Evolutionary conservation across 352 stramenopile genomes (phyloP).

Genomic region (Phytophthora pinifolia): DNA sequence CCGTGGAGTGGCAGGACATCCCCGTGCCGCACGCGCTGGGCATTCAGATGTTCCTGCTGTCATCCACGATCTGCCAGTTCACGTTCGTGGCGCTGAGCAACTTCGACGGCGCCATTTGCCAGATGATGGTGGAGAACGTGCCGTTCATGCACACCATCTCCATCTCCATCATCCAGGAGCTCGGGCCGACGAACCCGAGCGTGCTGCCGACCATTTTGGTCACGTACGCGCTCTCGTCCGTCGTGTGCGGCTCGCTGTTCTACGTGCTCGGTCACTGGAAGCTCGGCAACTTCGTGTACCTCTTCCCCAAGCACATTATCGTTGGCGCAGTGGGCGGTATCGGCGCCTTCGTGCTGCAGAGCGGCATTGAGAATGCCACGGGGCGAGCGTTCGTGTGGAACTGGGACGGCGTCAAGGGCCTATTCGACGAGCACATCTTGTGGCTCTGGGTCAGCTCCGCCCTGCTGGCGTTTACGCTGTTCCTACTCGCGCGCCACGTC

Average conservation of each 20-base stretch:
- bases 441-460: slow-evolving; percentile 77
- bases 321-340: slow-evolving; percentile 95
- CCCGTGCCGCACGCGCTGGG: slow-evolving; percentile 74
- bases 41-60: slow-evolving; percentile 85
- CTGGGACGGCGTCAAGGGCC: slow-evolving; percentile 39
- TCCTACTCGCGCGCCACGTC: slow-evolving; percentile 54
- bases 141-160: slow-evolving; percentile 94
- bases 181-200: slow-evolving; percentile 69
- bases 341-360: slow-evolving; percentile 84
- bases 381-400: slow-evolving; percentile 67
- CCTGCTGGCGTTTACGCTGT: slow-evolving; percentile 49
- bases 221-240: slow-evolving; percentile 86
- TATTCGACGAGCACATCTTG: slow-evolving; percentile 51
- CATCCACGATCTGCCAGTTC: slow-evolving; percentile 80
- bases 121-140: slow-evolving; percentile 97
- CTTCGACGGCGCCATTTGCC: slow-evolving; percentile 72
- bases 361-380: slow-evolving; percentile 85
- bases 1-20: slow-evolving; percentile 73
- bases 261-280: slow-evolving; percentile 89
- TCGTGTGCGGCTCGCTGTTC: slow-evolving; percentile 91
- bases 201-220: slow-evolving; percentile 92
- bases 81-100: slow-evolving; percentile 76
- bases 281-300: slow-evolving; percentile 91
- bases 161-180: slow-evolving; percentile 79
- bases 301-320: slow-evolving; percentile 95